These are phyloP conservation scores for Herpetomonas tarakana DNA, from an alignment of 208 protist genomes.

Conservation along the genomic window DNA sequence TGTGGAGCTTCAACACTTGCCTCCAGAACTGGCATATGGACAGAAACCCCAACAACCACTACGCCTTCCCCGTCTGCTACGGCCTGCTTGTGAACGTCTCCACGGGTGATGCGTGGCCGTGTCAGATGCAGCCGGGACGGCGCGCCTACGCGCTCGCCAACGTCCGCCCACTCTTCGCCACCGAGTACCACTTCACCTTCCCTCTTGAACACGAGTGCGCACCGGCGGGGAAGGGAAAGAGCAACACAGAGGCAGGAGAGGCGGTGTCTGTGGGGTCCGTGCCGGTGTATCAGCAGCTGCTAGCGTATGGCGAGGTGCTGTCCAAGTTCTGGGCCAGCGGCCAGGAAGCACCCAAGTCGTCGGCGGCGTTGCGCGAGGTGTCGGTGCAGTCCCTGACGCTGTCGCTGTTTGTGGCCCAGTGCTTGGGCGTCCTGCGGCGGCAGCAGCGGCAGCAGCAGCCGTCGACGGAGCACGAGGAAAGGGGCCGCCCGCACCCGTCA, in stretches of 20 bases:
- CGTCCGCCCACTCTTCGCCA: constrained; percentile 9
- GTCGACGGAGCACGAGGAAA: no score
- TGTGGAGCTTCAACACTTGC: constrained; percentile 39
- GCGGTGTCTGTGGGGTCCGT: not conserved
- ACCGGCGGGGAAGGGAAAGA: not conserved
- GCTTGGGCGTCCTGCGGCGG: not conserved
- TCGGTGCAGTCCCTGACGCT: not conserved
- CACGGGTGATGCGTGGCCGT: constrained; percentile 26
- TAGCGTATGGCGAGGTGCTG: not conserved
- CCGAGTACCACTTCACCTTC: constrained; percentile 3
- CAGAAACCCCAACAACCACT: constrained; percentile 8
- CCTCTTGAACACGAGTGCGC: constrained; percentile 1
- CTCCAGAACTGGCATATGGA: constrained; percentile 22
- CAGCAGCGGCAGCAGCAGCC: not conserved
- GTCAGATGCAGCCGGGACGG: constrained; percentile 18
- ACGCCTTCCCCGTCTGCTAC: constrained; percentile 23
- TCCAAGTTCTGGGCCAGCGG: not conserved
- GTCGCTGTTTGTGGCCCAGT: not conserved
- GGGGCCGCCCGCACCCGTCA: not conserved
- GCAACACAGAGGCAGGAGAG: not conserved
- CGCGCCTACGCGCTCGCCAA: constrained; percentile 16
- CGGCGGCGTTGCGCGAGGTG: no score
- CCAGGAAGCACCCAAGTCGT: no score
- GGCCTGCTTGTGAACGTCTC: constrained; percentile 28
- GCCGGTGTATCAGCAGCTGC: not conserved